phyloP scores from a whole-genome alignment of 257 asterid species.

The Ophiorrhiza pumila region DNA sequence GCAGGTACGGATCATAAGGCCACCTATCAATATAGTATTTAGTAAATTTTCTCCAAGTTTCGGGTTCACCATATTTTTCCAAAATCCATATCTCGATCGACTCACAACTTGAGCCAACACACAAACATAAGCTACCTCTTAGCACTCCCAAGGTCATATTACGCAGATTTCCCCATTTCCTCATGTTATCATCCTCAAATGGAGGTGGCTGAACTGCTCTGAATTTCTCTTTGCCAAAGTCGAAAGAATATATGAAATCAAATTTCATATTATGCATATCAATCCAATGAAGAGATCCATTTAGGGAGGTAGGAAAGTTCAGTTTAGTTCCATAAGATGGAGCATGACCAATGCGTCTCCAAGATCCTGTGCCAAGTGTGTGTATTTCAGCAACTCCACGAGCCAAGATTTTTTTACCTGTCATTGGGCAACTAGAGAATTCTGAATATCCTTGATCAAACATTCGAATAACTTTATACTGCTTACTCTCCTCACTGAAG shows the following conservation, averaged over 20 bases:
- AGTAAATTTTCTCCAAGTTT: not conserved
- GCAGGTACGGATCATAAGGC: not conserved
- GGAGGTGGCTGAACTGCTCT: not conserved
- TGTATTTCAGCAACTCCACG: constrained; percentile 4
- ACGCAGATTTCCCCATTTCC: not conserved
- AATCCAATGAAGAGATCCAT: constrained; percentile 14
- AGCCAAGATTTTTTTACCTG: not conserved
- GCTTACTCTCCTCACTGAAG: constrained; percentile 4
- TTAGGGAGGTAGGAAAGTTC: not conserved
- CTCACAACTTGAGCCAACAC: not conserved
- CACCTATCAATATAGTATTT: not conserved
- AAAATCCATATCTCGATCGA: not conserved
- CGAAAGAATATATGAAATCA: constrained; percentile 8
- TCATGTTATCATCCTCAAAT: no score
- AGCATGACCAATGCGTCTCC: constrained; percentile 12
- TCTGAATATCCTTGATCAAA: not conserved
- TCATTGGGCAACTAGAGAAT: not conserved
- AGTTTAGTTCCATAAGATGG: not conserved
- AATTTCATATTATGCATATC: no score
- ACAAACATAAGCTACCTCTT: not conserved
- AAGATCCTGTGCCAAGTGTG: constrained; percentile 1
- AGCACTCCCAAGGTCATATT: not conserved
- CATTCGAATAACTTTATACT: constrained; percentile 10
- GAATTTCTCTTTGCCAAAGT: constrained; percentile 1
- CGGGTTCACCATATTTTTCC: constrained; percentile 5